phyloP scores from a whole-genome alignment of 352 stramenopile genomes.

The Pythium sukuiense region DNA sequence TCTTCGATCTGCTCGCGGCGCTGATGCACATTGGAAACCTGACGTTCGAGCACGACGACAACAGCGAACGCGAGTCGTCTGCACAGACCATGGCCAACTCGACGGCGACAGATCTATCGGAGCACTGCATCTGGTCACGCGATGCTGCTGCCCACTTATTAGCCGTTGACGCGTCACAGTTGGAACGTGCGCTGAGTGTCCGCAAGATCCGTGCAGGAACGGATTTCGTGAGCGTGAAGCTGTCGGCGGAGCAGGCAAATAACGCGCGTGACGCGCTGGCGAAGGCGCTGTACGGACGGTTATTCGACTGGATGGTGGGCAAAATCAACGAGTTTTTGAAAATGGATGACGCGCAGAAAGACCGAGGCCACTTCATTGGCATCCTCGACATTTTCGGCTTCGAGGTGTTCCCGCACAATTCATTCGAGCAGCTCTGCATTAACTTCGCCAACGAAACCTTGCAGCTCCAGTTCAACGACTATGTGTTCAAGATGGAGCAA shows the following conservation, averaged over 20 bases:
- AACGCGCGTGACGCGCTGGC: conserved; percentile 80
- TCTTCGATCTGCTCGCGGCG: conserved; percentile 81
- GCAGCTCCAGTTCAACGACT: conserved; percentile 89
- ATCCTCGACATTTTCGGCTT: conserved; percentile 94
- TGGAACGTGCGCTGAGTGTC: conserved; percentile 73
- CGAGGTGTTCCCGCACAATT: conserved; percentile 90
- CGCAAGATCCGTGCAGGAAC: conserved; percentile 79
- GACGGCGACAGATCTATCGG: conserved; percentile 47
- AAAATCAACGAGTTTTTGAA: conserved; percentile 86
- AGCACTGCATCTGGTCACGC: conserved; percentile 67
- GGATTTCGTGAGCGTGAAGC: conserved; percentile 85
- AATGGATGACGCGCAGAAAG: conserved; percentile 75
- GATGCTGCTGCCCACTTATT: conserved; percentile 72
- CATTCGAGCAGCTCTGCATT: conserved; percentile 90
- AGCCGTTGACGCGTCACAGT: conserved; percentile 64
- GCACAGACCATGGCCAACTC: conserved; percentile 23
- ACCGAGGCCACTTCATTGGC: conserved; percentile 81
- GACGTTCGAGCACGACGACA: conserved; percentile 78
- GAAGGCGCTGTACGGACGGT: conserved; percentile 84
- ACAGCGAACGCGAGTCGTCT: conserved; percentile 44
- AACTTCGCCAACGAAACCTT: conserved; percentile 91
- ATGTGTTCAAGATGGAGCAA: conserved; percentile 88
- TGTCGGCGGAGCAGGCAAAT: conserved; percentile 79
- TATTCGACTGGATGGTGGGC: conserved; percentile 91
- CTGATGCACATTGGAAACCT: conserved; percentile 91